Base-by-base conservation (phyloP, 306 rosid species). In the Vigna radiata region DNA sequence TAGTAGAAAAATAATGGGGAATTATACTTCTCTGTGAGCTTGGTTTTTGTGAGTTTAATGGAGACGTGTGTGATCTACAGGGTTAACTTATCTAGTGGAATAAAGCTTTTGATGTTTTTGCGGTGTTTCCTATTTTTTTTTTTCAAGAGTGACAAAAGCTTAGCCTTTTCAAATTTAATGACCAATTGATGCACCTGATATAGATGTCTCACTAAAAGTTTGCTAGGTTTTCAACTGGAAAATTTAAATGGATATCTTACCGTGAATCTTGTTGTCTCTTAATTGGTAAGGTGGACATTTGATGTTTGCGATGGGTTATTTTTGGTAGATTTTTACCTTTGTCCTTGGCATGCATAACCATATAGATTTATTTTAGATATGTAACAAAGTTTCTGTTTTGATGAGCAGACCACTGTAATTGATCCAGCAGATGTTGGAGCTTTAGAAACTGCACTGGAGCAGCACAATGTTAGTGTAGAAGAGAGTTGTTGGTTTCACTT, bases 401-500 rank as follows among this genome's bases (percentile, higher is more conserved):
- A 48, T 68, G 72, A 77, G 85, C 89, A 94, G 98, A 85, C 91
- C 68, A 85, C 91, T 21, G 88, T 92, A 59, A 83, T 94, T 78
- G 98, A 94, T 81, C 98, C 98, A 21, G 97, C 98, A 36, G 98
- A 91, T 80, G 60, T 83, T 33, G 82, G 76, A 19, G 96, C 77
- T 67, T 82, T 94, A 88, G 95, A 94, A 81, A 37, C 85, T 80
- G 90, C 98, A 16, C 65, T 94, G 86, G 85, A 89, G 77, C 78
- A 92, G 87, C 61, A 92, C 85, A 88, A 92, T 15, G 98, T 94
- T 33, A 69, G 97, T 87, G 56, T 77, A 53, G 62, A 62, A 79
- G 61, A 80, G 17, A 29, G 43, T 55, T 10, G 16, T 76, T 72
- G 3, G 23, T 62, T 72, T 76, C 21, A 47, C 39, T 53, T 49